Conservation (phyloP, 2,329 filamentous ascomycete genomes). For the Cyclaneusma minus region DNA sequence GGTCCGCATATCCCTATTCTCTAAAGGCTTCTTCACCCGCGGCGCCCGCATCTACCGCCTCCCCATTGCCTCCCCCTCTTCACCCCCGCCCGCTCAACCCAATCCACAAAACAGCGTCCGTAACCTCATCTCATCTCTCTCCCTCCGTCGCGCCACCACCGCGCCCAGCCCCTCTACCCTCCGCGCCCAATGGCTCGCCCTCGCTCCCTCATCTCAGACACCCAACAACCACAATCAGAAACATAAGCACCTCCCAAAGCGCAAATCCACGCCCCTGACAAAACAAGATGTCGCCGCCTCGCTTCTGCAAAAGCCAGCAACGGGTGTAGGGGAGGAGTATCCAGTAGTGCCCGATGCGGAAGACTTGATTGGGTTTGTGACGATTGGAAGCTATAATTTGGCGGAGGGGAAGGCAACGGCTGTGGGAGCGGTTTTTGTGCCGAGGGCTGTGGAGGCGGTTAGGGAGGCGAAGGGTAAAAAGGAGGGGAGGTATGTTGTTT, state of each 20-base stretch:
- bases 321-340: slow-evolving; percentile 23
- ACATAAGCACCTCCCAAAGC: slow-evolving; percentile 6
- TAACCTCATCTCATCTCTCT: slow-evolving; percentile 12
- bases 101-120: slow-evolving; percentile 20
- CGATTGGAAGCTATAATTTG: slow-evolving; percentile 70
- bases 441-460: slow-evolving; percentile 33
- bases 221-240: slow-evolving; percentile 11
- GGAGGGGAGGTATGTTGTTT: slow-evolving; percentile 53
- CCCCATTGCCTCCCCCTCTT: slow-evolving; percentile 26
- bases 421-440: slow-evolving; percentile 53
- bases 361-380: slow-evolving; percentile 82
- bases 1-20: slow-evolving; percentile 49
- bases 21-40: slow-evolving; percentile 52
- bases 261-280: slow-evolving; percentile 10
- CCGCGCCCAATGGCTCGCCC: slow-evolving; percentile 56
- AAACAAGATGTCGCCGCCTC: slow-evolving; percentile 25
- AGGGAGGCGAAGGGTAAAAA: slow-evolving; percentile 11
- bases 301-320: slow-evolving; percentile 15
- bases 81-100: slow-evolving; percentile 10
- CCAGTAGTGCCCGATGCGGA: slow-evolving; percentile 55
- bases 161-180: no score
- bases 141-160: no score
- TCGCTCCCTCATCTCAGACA: slow-evolving; percentile 22
- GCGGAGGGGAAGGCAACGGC: slow-evolving; percentile 60
- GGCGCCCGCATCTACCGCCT: slow-evolving; percentile 80